Conservation (phyloP, 2,329 filamentous ascomycete genomes). For the Fusarium euwallaceae region DNA sequence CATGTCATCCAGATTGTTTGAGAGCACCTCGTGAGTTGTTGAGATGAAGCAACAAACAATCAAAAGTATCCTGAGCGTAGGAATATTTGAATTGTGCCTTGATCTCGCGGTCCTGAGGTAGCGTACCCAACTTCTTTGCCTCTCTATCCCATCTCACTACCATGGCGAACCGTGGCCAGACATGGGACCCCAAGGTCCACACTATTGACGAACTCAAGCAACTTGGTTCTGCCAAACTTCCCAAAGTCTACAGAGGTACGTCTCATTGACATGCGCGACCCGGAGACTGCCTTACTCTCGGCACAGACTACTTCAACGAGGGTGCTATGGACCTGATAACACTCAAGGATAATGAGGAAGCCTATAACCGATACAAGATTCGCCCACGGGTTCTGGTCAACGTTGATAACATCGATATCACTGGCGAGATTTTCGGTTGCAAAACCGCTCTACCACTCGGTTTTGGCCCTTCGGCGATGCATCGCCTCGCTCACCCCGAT, state of each 20-base stretch:
- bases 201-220: slow-evolving; percentile 11
- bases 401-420: slow-evolving; percentile 5
- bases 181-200: slow-evolving; percentile 3
- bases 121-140: background rate
- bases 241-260: slow-evolving; percentile 11
- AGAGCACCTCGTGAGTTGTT: no score
- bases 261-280: background rate
- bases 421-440: slow-evolving; percentile 8
- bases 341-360: slow-evolving; percentile 63
- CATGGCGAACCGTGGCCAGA: background rate
- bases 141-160: background rate
- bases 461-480: slow-evolving; percentile 66
- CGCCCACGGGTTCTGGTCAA: background rate
- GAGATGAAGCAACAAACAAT: no score
- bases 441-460: slow-evolving; percentile 62
- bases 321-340: slow-evolving; percentile 65
- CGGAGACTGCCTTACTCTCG: no score
- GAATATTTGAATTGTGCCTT: background rate
- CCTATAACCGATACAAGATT: slow-evolving; percentile 62
- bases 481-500: slow-evolving; percentile 64
- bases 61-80: no score
- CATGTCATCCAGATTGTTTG: background rate
- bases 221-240: slow-evolving; percentile 10
- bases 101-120: background rate
- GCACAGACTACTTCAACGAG: slow-evolving; percentile 67